Base-by-base conservation (phyloP, 306 rosid species). In the Glycine soja region DNA sequence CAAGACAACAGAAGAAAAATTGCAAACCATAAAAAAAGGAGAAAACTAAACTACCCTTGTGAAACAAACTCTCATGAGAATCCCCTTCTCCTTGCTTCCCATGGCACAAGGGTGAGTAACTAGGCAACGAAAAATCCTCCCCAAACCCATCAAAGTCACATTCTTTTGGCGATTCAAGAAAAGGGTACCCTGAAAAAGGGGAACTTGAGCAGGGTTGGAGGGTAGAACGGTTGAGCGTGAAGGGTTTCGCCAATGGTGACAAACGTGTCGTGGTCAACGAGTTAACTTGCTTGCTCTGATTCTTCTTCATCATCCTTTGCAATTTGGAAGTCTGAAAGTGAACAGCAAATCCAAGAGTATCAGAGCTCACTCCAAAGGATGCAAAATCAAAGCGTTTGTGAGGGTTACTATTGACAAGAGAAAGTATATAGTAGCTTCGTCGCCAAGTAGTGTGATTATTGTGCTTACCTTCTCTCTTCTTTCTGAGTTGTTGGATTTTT, bases 181-280 rank as follows among this genome's bases (percentile, higher is more conserved):
- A 80, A 74, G 87, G 82, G 83, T 68, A 24, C 11, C 32, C 47
- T 8, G 61, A 58, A 40, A 76, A 42, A 72, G n/a, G 53, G 19
- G 74, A 53, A 50, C 54, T 76, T 68, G 59, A 85, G 64, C 24
- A 30, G 40, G 86, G 78, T 53, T 80, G 88, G 53, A 65, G 66
- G 15, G 58, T 11, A 30, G 82, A 54, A 14, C 87, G 85, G 50
- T 79, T 86, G 80, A 86, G 34, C 0, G 84, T 84, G 81, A 92
- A 90, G 79, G 94, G 92, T 81, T 83, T 87, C 50, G 97, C 97
- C 4, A 78, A 81, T 34, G 92, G 79, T 36, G 97, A 90, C 85
- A 92, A 89, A 66, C 89, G 88, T 54, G 91, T 86, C 4, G 77
- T 58, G 71, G 81, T 34, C 58, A 72, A 43, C 42, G 83, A 76